Percentiles rank a stretch among this genome's conserved stretches.
Conservation (phyloP, 345 rosid genomes). For the Erodium maritimum region DNA sequence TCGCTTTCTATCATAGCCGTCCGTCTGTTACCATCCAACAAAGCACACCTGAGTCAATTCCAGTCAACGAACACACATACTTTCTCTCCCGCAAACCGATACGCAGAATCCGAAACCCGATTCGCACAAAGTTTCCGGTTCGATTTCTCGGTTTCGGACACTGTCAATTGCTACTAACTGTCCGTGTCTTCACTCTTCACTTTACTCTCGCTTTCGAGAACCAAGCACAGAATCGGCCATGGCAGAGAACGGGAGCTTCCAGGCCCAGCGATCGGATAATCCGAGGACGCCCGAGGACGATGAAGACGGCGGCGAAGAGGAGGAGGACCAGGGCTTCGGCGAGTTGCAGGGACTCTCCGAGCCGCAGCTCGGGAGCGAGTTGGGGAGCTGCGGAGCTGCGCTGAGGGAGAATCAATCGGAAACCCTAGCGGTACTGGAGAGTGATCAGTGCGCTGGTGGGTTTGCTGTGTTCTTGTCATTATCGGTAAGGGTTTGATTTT, state of each 20-base stretch:
- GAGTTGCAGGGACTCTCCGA: too few species aligned
- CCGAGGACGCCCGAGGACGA: slow-evolving; percentile 12
- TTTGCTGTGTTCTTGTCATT: background rate
- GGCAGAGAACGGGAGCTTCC: background rate
- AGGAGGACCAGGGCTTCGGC: background rate
- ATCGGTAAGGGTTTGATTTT: background rate
- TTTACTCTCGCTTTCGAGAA: slow-evolving; percentile 19
- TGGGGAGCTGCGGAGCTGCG: slow-evolving; percentile 7
- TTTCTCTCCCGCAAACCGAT: too few species aligned
- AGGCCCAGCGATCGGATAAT: slow-evolving; percentile 11
- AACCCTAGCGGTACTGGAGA: slow-evolving; percentile 12
- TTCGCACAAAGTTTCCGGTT: slow-evolving; percentile 2
- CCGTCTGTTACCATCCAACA: too few species aligned
- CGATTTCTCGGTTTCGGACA: slow-evolving; percentile 7
- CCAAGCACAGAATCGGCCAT: background rate
- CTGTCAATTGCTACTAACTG: slow-evolving; percentile 10
- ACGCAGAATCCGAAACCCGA: background rate
- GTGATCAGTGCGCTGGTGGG: slow-evolving; percentile 32
- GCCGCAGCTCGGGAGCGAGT: background rate
- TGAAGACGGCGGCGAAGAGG: slow-evolving; percentile 12
- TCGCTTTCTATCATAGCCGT: too few species aligned
- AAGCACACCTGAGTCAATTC: too few species aligned
- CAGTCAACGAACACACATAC: too few species aligned
- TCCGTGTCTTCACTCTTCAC: slow-evolving; percentile 4
- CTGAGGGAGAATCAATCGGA: slow-evolving; percentile 8